Conservation (phyloP, 2,329 filamentous ascomycete species). For the Neopestalotiopsis clavispora region DNA sequence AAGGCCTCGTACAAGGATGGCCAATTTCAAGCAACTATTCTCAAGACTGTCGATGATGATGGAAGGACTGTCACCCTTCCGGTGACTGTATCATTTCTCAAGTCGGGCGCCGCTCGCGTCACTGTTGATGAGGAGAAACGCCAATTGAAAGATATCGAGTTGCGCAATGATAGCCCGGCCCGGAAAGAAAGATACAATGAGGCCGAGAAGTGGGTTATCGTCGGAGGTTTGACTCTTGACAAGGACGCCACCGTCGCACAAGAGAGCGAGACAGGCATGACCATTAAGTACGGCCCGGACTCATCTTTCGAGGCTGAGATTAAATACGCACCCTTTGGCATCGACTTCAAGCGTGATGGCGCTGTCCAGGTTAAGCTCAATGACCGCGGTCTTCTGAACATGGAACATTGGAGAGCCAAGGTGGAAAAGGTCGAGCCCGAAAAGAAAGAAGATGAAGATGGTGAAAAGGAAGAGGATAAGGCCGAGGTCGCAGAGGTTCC, state of each 20-base stretch:
- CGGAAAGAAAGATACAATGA: constrained; percentile 96
- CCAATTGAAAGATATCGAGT: constrained; percentile 84
- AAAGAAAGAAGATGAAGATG: constrained; percentile 59
- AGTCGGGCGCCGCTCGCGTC: constrained; percentile 86
- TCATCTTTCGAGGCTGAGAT: constrained; percentile 83
- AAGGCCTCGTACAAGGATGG: constrained; percentile 80
- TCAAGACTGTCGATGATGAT: constrained; percentile 74
- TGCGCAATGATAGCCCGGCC: constrained; percentile 82
- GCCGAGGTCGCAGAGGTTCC: constrained; percentile 46
- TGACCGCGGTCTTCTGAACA: constrained; percentile 84
- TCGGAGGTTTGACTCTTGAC: constrained; percentile 78
- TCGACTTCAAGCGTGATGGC: constrained; percentile 87
- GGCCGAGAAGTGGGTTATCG: constrained; percentile 82
- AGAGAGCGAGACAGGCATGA: constrained; percentile 70
- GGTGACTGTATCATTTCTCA: constrained; percentile 83
- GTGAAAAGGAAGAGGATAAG: constrained; percentile 48
- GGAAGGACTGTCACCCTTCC: constrained; percentile 78
- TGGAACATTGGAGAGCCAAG: constrained; percentile 96
- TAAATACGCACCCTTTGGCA: constrained; percentile 78
- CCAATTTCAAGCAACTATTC: constrained; percentile 77
- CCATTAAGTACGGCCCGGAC: constrained; percentile 78
- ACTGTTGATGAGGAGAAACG: constrained; percentile 91
- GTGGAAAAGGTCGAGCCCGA: constrained; percentile 62
- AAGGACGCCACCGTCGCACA: constrained; percentile 71
- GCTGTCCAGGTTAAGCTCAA: constrained; percentile 86